Base-by-base conservation (phyloP, 352 stramenopile genomes). In the Globisporangium cystogenes region DNA sequence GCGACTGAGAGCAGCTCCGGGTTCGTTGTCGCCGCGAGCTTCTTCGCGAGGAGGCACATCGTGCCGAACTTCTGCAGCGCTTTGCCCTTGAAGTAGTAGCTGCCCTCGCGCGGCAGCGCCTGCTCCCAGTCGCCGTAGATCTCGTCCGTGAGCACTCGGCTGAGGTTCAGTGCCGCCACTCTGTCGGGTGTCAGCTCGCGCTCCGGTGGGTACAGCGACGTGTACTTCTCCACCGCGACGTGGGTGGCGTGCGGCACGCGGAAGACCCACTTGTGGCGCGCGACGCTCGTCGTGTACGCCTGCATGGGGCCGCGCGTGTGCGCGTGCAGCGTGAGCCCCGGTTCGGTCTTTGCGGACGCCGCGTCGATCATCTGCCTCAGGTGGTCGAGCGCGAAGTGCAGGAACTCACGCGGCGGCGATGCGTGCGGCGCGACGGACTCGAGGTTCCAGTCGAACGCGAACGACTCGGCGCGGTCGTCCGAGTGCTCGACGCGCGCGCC, bases 81-180 rank as follows among this genome's bases (percentile, higher is more conserved):
- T 39, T 93, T 93, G 42, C 82, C 80, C 53, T 89, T 90, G 57
- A 93, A 93, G 67, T 93, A 93, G 61, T 93, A 93, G 56, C 77
- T 88, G 24, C 72, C 80, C 61, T 87, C 72, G 24, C 66, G 61
- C 7, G 76, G 76, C 39, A 90, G 51, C 8, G 67, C 49, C 40
- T 53, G 45, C 16, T 65, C 57, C 82, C 82, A 93, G 31, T 86
- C 64, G n/a, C 65, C 70, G 23, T 90, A 36, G 50, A 91, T 87
- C 64, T 91, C 77, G 31, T 87, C 68, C 0, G 53, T 54, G 2
- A 90, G 60, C 3, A 89, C 57, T 6, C 64, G 62, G 31, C 59
- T 77, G 15, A 86, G 59, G 24, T 70, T 62, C 12, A 79, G 41
- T 11, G 42, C 54, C 18, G 68, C 53, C 18, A 80, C 70, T 6